phyloP scores from a whole-genome alignment of 208 protist genomes.

The Leishmania gerbilli region DNA sequence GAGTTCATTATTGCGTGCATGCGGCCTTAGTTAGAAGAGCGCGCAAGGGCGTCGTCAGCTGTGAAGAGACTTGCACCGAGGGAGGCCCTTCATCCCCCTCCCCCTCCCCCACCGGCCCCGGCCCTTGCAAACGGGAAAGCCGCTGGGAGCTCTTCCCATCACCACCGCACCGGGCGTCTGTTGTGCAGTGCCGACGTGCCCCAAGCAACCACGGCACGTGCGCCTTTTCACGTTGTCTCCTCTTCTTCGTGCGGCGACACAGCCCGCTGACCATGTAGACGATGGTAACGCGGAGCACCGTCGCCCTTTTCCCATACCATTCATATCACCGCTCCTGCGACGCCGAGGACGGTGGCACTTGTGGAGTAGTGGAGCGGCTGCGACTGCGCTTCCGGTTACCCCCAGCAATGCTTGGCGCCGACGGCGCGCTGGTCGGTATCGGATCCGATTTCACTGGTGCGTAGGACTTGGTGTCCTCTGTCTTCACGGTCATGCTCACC shows the following conservation, averaged over 20 bases:
- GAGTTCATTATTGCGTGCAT: no score
- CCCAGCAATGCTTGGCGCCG: neutral
- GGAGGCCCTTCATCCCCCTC: no score
- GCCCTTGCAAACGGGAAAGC: no score
- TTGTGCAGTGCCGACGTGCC: no score
- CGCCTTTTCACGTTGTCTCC: no score
- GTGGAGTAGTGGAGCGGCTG: conserved; percentile 5
- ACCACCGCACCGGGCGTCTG: no score
- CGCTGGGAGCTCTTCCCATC: no score
- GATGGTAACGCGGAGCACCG: neutral
- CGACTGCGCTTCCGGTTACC: conserved; percentile 2
- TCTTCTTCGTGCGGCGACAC: neutral
- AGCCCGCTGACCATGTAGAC: neutral
- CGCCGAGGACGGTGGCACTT: neutral
- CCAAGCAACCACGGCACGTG: no score
- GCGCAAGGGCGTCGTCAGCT: no score
- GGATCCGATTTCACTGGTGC: neutral
- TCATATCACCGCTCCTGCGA: neutral
- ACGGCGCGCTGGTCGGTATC: neutral
- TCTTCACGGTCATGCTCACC: neutral
- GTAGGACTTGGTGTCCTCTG: neutral
- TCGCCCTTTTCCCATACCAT: neutral
- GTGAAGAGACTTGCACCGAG: no score
- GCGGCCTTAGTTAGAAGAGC: no score
- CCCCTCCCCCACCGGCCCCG: no score